Evolutionary conservation across 1,284 basidiomycete genomes (phyloP), one percentile per base, ranked within the genome.

Genomic region (Pisolithus thermaeus): DNA sequence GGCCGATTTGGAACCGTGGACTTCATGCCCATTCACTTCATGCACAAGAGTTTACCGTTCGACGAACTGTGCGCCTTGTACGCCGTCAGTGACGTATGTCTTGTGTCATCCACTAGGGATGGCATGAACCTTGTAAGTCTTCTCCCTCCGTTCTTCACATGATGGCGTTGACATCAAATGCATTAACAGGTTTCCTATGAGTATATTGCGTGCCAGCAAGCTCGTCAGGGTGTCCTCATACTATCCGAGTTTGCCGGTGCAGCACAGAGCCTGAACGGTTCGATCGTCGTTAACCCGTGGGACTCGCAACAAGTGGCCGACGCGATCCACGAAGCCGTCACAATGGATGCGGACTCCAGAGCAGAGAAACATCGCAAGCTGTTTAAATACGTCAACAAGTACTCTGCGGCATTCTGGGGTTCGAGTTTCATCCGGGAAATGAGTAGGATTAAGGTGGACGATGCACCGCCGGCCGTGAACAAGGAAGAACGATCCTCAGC

Each of bases 21-120:
- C 62, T 97, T 95, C 67, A 97, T 97, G 90, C 96, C 96, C 4
- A 99, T 99, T 58, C 96, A 99, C 69, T 98, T 97, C 70, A 90
- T 99, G 89, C 93, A 97, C 79, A 94, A 97, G 68, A 90, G 85
- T 59, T 78, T 99, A 56, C 75, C 84, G 2, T 97, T 98, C 63
- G 92, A 97, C 65, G 96, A 99, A 69, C 80, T 99, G 4, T 97
- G 93, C 55, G 97, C 96, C 22, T 79, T 99, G 54, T 99, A 99
- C 64, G 94, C 96, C 4, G 80, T 97, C 63, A 92, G 90, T 65
- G 97, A 99, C 64, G 97, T 95, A 18, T 98, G 96, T 67, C 75
- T 99, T 43, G 92, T 99, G 51, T 93, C 92, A 14, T 90, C 86
- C 64, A 99, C 97, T 7, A 76, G 96, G 43, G 96, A 99, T 64